Percentiles rank a stretch among this genome's conserved stretches.
Conservation (phyloP, 2,329 filamentous ascomycete species). For the Ramichloridium luteum region DNA sequence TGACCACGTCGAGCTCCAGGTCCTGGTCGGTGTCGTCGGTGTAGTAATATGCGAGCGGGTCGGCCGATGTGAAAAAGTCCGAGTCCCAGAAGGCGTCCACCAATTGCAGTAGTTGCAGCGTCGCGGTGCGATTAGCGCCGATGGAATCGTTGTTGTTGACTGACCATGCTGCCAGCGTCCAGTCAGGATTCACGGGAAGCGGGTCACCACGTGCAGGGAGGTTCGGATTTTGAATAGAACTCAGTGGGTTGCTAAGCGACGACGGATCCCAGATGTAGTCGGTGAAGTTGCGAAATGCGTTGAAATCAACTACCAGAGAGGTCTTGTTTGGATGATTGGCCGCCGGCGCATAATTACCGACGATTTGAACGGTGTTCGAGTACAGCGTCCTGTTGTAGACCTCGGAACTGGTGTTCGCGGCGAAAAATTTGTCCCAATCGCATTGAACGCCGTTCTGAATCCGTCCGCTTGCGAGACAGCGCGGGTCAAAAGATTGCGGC, state of each 20-base stretch:
- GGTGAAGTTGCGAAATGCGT: constrained; percentile 12
- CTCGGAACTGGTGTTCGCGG: constrained; percentile 10
- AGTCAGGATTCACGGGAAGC: constrained; percentile 4
- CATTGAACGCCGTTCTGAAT: constrained; percentile 4
- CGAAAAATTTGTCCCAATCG: constrained; percentile 11
- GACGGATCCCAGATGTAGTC: constrained; percentile 17
- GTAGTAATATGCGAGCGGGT: not conserved
- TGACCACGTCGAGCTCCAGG: not conserved
- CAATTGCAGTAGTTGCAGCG: constrained; percentile 1
- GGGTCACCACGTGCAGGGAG: constrained; percentile 4
- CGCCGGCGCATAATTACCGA: no score
- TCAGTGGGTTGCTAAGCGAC: constrained; percentile 11
- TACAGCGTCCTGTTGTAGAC: not conserved
- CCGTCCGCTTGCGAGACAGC: constrained; percentile 5
- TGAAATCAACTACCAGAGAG: constrained; percentile 10
- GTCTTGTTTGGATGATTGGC: no score
- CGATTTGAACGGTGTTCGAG: no score
- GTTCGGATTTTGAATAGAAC: constrained; percentile 9
- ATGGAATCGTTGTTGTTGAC: constrained; percentile 8
- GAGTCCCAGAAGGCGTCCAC: constrained; percentile 2
- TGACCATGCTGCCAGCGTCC: constrained; percentile 16
- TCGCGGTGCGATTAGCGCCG: constrained; percentile 4
- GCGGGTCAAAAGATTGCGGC: constrained; percentile 8
- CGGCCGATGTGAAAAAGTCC: not conserved
- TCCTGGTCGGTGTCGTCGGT: not conserved